Evolutionary conservation across 163 green algal genomes (phyloP).

Genomic region (Chloromonas sp.): DNA sequence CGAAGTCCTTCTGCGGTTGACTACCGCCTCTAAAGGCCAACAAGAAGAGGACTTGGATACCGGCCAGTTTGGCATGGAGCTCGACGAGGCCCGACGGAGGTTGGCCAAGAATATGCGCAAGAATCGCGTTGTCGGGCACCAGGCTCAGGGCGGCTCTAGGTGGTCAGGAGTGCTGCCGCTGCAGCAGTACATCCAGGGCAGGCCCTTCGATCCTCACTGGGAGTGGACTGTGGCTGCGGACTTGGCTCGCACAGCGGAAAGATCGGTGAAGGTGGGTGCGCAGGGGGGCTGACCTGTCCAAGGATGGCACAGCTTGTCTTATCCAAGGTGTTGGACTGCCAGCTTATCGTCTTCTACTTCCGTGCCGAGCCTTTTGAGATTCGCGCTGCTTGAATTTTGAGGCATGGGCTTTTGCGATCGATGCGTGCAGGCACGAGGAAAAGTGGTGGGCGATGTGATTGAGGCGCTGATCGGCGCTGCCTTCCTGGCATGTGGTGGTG

Average conservation of each 20-base stretch:
- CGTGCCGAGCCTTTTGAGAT: too few relatives aligned
- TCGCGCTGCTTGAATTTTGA: too few relatives aligned
- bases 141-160: neutral
- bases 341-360: too few relatives aligned
- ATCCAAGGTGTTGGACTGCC: too few relatives aligned
- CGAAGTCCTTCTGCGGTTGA: constrained; percentile 8
- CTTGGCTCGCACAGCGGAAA: neutral
- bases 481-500: constrained; percentile 6
- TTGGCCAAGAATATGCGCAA: too few relatives aligned
- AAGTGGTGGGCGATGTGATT: constrained; percentile 1
- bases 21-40: neutral
- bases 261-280: neutral
- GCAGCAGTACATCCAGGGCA: constrained; percentile 4
- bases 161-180: neutral
- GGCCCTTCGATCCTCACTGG: neutral
- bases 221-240: neutral
- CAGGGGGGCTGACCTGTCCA: neutral
- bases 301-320: too few relatives aligned
- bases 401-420: too few relatives aligned
- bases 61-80: neutral
- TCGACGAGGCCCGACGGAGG: neutral
- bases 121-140: neutral
- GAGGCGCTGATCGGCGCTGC: constrained; percentile 31
- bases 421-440: neutral
- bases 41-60: neutral